Conservation (phyloP, 768 basidiomycete species). For the Suillus variegatus region DNA sequence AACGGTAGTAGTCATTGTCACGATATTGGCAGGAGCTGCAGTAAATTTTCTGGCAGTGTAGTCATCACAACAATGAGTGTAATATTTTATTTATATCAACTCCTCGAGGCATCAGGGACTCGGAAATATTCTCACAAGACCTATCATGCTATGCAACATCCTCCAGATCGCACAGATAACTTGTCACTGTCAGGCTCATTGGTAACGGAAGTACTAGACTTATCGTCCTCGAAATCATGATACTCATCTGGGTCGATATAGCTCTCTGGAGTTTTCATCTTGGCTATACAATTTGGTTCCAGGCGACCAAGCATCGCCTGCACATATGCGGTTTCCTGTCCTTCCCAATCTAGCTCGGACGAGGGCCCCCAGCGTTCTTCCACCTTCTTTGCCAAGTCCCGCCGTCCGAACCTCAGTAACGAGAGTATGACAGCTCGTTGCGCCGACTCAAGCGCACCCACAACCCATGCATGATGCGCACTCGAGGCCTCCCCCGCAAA, state of each 20-base stretch:
- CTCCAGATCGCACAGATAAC: background rate
- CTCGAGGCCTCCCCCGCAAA: slow-evolving; percentile 5
- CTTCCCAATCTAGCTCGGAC: slow-evolving; percentile 2
- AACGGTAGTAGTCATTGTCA: background rate
- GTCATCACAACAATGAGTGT: background rate
- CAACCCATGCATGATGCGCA: slow-evolving; percentile 1
- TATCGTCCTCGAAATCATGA: background rate
- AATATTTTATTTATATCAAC: background rate
- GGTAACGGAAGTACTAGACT: background rate
- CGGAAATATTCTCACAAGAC: background rate
- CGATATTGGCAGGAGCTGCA: background rate
- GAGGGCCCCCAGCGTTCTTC: slow-evolving; percentile 4
- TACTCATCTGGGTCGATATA: background rate
- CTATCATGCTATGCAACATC: background rate
- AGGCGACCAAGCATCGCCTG: slow-evolving; percentile 1
- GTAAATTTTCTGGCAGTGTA: background rate
- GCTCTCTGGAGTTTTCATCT: background rate
- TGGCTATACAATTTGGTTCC: background rate
- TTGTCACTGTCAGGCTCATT: background rate
- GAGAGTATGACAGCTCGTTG: slow-evolving; percentile 5
- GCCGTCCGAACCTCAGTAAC: background rate
- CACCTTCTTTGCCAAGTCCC: slow-evolving; percentile 4
- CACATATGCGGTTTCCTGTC: background rate
- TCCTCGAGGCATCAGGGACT: background rate
- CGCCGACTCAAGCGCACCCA: slow-evolving; percentile 1